Conservation (phyloP, 768 basidiomycete genomes). For the Candolleomyces aberdarensis region DNA sequence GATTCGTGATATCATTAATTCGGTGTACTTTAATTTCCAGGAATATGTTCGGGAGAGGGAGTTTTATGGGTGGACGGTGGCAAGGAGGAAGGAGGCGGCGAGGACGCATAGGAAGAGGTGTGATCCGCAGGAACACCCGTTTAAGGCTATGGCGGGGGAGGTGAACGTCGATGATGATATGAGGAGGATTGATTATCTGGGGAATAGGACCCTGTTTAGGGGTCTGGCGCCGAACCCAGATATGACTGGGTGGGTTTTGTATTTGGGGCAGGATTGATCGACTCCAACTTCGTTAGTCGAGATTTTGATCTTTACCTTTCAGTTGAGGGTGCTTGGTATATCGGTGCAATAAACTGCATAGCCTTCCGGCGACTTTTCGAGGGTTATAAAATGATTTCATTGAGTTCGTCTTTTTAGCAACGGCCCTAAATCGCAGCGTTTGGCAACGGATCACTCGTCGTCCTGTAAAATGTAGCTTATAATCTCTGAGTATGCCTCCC, state of each 20-base stretch:
- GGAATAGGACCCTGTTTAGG: constrained; percentile 45
- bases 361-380: no score
- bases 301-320: no score
- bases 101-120: constrained; percentile 27
- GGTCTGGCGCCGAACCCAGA: constrained; percentile 51
- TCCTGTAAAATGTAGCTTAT: no score
- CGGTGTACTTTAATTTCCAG: constrained; percentile 44
- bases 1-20: constrained; percentile 47
- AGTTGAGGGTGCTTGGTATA: no score
- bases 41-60: constrained; percentile 32
- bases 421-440: no score
- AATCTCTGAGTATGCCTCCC: no score
- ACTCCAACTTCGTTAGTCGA: no score
- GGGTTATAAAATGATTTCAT: no score
- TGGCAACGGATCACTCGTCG: no score
- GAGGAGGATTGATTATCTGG: constrained; percentile 46
- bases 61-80: constrained; percentile 30
- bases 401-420: no score
- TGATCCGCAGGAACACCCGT: constrained; percentile 2
- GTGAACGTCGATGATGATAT: constrained; percentile 19
- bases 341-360: no score
- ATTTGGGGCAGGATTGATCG: constrained; percentile 4
- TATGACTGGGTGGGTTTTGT: constrained; percentile 41
- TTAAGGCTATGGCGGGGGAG: not conserved
- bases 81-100: constrained; percentile 28